Conservation (phyloP, 108 stramenopile species). For the Nitzschia sp. region DNA sequence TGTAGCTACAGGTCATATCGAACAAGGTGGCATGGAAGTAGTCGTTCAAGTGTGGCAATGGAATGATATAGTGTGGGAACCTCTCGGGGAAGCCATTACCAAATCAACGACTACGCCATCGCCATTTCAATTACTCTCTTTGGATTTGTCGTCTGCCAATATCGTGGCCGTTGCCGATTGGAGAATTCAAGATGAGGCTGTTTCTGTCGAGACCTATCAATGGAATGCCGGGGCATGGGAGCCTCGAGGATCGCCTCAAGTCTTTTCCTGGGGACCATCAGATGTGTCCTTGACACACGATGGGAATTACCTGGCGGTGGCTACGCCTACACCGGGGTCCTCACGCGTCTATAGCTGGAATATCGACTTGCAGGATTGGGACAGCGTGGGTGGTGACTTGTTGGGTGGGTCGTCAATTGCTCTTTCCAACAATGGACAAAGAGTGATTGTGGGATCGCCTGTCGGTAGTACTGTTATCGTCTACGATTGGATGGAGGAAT, state of each 20-base stretch:
- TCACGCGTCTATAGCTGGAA: slow-evolving; percentile 10
- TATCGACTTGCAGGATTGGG: background rate
- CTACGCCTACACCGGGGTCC: background rate
- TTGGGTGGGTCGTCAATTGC: slow-evolving; percentile 18
- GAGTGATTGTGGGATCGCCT: slow-evolving; percentile 11
- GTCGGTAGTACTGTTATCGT: background rate
- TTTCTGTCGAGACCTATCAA: background rate
- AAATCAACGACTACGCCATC: background rate
- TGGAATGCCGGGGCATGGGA: background rate
- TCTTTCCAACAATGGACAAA: background rate
- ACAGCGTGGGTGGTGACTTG: background rate
- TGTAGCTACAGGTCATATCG: background rate
- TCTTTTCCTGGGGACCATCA: slow-evolving; percentile 10
- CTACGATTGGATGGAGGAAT: slow-evolving; percentile 4
- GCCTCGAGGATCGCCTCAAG: background rate
- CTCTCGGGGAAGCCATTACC: background rate
- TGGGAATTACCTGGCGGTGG: slow-evolving; percentile 5
- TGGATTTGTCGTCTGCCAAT: slow-evolving; percentile 5
- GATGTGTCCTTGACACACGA: slow-evolving; percentile 4
- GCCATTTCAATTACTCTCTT: slow-evolving; percentile 7
- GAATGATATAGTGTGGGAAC: slow-evolving; percentile 1
- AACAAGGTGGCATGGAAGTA: background rate
- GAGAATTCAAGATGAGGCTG: background rate
- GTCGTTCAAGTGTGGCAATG: slow-evolving; percentile 5
- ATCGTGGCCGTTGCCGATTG: slow-evolving; percentile 4